Evolutionary conservation across 2,329 filamentous ascomycete species (phyloP).

Genomic region (Alternaria arbusti): DNA sequence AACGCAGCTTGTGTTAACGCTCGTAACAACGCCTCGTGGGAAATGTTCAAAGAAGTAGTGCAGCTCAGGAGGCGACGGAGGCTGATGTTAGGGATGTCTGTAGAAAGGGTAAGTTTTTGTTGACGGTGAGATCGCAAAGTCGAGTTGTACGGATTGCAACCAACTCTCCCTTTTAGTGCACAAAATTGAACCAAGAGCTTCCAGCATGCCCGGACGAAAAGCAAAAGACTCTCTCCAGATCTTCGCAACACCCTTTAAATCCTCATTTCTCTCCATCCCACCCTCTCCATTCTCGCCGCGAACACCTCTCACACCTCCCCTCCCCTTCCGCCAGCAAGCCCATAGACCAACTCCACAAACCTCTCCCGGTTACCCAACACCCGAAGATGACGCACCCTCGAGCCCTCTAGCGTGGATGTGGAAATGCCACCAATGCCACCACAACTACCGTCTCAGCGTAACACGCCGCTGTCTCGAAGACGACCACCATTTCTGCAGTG

Average conservation of each 20-base stretch:
- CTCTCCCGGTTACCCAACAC: constrained; percentile 24
- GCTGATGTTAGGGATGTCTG: neutral
- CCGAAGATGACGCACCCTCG: constrained; percentile 21
- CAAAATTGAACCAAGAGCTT: neutral
- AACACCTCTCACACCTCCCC: constrained; percentile 26
- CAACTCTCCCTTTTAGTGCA: neutral
- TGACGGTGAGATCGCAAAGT: neutral
- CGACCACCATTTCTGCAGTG: constrained; percentile 62
- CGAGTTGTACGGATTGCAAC: neutral
- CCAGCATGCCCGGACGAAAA: neutral
- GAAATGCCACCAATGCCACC: constrained; percentile 60
- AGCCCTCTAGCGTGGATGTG: constrained; percentile 57
- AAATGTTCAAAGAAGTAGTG: constrained; percentile 2
- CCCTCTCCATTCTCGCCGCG: constrained; percentile 53
- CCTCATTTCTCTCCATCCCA: constrained; percentile 53
- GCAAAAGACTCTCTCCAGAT: constrained; percentile 29
- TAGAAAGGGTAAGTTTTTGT: neutral
- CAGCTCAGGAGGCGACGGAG: neutral
- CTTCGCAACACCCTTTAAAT: constrained; percentile 50
- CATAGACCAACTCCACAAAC: neutral
- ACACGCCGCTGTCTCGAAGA: constrained; percentile 62
- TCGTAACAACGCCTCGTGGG: neutral
- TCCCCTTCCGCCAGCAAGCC: neutral
- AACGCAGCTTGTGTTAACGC: constrained; percentile 1
- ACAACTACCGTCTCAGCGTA: constrained; percentile 55